phyloP scores from a whole-genome alignment of 129 eudicot genomes.

The Solidago caesia region DNA sequence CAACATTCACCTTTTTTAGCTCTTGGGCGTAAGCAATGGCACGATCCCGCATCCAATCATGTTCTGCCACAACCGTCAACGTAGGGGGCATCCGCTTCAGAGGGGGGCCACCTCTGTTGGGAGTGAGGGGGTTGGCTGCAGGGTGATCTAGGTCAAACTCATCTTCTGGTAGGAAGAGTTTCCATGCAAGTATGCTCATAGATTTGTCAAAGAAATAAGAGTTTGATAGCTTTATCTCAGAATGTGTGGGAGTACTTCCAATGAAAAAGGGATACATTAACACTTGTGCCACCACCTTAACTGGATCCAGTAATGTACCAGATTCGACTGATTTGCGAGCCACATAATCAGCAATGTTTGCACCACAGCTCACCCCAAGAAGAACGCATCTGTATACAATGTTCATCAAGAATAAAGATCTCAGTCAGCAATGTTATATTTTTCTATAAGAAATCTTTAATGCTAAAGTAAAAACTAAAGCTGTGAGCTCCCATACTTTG shows the following conservation, averaged over 20 bases:
- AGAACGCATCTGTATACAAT: conserved; percentile 69
- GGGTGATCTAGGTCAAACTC: conserved; percentile 93
- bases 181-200: conserved; percentile 87
- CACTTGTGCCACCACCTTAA: conserved; percentile 89
- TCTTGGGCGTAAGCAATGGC: conserved; percentile 93
- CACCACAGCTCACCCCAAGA: conserved; percentile 92
- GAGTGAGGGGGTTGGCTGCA: conserved; percentile 76
- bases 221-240: conserved; percentile 83
- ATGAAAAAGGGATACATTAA: conserved; percentile 94
- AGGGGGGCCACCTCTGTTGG: conserved; percentile 69
- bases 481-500: not conserved
- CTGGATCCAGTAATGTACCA: conserved; percentile 72
- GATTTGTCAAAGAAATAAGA: conserved; percentile 89
- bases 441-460: not conserved
- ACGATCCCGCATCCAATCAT: conserved; percentile 97
- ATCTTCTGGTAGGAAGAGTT: conserved; percentile 70
- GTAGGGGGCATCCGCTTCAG: conserved; percentile 90
- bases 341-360: conserved; percentile 85
- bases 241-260: conserved; percentile 81
- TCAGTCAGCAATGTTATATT: conserved; percentile 9
- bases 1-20: conserved; percentile 81
- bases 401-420: not conserved
- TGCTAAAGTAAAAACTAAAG: conserved; percentile 1
- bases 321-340: conserved; percentile 78
- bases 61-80: conserved; percentile 79